phyloP scores from a whole-genome alignment of 441 rosid species.

The Omphalea diandra region DNA sequence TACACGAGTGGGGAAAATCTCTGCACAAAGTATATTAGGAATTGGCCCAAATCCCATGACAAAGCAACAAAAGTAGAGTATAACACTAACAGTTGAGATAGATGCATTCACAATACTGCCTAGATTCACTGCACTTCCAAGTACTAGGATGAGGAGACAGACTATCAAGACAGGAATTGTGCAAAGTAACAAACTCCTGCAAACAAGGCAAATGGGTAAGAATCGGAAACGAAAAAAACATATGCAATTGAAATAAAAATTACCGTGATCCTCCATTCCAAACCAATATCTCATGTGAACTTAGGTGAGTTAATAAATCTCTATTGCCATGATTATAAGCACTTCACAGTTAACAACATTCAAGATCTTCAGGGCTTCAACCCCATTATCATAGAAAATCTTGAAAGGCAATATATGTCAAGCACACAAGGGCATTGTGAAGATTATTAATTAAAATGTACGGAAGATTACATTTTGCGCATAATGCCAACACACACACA shows the following conservation, averaged over 20 bases:
- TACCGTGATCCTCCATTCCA: neutral
- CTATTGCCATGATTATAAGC: neutral
- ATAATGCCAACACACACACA: neutral
- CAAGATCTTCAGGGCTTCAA: neutral
- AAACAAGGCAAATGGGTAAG: slow-evolving; percentile 13
- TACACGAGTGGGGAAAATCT: slow-evolving; percentile 89
- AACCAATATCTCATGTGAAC: neutral
- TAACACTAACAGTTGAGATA: slow-evolving; percentile 69
- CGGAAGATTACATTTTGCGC: neutral
- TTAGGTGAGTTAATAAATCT: neutral
- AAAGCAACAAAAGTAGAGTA: slow-evolving; percentile 82
- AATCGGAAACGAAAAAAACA: neutral
- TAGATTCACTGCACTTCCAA: slow-evolving; percentile 51
- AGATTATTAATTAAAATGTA: neutral
- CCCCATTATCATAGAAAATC: no score
- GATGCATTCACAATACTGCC: slow-evolving; percentile 57
- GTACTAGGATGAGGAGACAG: slow-evolving; percentile 58
- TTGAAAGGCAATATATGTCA: neutral
- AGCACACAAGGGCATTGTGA: neutral
- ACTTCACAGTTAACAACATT: neutral
- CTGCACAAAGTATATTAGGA: slow-evolving; percentile 88
- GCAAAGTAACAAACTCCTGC: slow-evolving; percentile 73
- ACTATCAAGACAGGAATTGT: slow-evolving; percentile 74
- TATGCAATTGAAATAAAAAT: no score
- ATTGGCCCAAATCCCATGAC: slow-evolving; percentile 96